These are phyloP conservation scores for Cercis canadensis DNA, from an alignment of 306 rosid genomes.

Conservation along the genomic window DNA sequence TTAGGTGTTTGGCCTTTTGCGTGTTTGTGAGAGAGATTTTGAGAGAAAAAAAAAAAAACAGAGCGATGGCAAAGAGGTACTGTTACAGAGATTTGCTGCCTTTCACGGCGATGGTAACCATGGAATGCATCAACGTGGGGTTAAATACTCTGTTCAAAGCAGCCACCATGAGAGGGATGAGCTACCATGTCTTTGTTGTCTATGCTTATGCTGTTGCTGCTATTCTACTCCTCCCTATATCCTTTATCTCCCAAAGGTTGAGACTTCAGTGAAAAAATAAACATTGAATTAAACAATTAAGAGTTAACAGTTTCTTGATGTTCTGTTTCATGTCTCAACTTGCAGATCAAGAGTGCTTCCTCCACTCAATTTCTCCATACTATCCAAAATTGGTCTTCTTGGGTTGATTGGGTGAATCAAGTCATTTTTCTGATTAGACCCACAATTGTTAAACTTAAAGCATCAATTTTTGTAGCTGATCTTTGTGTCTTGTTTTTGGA, in stretches of 20 bases:
- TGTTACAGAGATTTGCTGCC: constrained; percentile 58
- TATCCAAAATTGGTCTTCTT: constrained; percentile 65
- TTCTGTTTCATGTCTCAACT: background rate
- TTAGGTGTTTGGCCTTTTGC: background rate
- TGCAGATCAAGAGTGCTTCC: constrained; percentile 75
- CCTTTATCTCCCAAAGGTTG: constrained; percentile 65
- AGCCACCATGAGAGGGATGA: constrained; percentile 76
- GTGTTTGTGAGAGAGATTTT: background rate
- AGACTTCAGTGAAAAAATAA: background rate
- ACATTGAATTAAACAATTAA: background rate
- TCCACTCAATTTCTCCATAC: constrained; percentile 64
- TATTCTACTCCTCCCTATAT: constrained; percentile 63
- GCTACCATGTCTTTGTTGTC: constrained; percentile 74
- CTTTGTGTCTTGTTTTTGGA: no score
- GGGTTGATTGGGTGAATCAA: constrained; percentile 70
- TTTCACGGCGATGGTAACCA: constrained; percentile 62
- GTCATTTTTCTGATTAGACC: background rate
- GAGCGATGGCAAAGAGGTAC: constrained; percentile 44
- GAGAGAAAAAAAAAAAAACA: background rate
- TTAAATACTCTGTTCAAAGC: constrained; percentile 85
- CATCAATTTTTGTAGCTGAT: no score
- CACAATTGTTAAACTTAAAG: background rate
- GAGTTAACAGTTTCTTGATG: constrained; percentile 9
- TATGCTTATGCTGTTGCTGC: constrained; percentile 77
- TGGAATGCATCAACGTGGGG: constrained; percentile 73